Base-by-base conservation (phyloP, 83 land plant genomes). In the Thuja plicata region DNA sequence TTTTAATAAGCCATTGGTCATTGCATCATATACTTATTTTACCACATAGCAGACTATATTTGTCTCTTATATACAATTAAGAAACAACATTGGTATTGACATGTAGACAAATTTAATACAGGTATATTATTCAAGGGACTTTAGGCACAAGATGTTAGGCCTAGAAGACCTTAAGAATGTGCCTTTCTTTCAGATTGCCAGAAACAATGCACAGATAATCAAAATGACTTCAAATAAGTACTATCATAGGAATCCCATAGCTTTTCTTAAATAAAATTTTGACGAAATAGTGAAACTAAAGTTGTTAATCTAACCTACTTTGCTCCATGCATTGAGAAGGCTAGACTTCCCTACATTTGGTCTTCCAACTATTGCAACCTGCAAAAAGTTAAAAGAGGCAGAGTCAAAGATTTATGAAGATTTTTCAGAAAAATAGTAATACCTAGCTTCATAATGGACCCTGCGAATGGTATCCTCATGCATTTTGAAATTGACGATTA, bases 301-400 rank as follows among this genome's bases (percentile, higher is more conserved):
- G 32, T 83, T 83, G 55, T 16, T 45, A 80, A 48, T 55, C 91
- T 91, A 92, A 93, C 97, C 93, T 98, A 98, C 99, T 94, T 94
- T 98, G 98, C 99, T 97, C 99, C 99, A 98, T 30, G 99, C 99
- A 92, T 98, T 98, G 88, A 98, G 94, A 70, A 98, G 91, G 91
- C 99, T 98, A 16, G 99, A 98, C 90, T 97, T 98, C 89, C 99
- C 99, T 89, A 98, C 99, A 93, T 97, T 97, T 86, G 98, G 98
- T 30, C 98, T 90, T 9, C 98, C 98, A 89, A 97, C 93, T 71
- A 98, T 98, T 88, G 99, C 99, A 90, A 98, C 95, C 99, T 98
- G 95, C 73, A 88, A 74, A 3, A 86, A 76, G 17, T 46, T 86
- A 19, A n/a, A 46, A 50, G 38, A 38, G 17, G 17, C 9, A 73